Conservation (phyloP, 306 rosid genomes). For the Vachellia pachyceras region DNA sequence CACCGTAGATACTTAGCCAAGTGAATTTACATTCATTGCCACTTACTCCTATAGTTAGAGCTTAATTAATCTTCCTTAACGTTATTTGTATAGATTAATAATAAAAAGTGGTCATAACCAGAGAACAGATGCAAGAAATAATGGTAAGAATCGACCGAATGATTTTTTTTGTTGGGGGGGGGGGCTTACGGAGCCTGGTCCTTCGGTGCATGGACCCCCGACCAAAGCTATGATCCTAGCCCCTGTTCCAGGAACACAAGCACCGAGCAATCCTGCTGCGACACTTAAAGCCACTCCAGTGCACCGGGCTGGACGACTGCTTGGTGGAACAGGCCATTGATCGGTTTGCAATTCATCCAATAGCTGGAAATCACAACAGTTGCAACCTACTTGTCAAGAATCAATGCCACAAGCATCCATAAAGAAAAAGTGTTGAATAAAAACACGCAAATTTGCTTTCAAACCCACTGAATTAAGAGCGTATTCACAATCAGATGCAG, state of each 20-base stretch:
- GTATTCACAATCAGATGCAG: constrained; percentile 91
- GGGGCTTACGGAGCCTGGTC: constrained; percentile 87
- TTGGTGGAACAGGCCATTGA: constrained; percentile 93
- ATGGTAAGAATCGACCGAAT: constrained; percentile 11
- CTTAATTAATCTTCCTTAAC: neutral
- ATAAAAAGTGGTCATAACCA: constrained; percentile 1
- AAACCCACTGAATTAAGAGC: constrained; percentile 70
- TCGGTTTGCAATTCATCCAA: constrained; percentile 91
- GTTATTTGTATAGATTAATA: neutral
- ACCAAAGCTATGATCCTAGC: constrained; percentile 93
- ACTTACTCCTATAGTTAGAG: neutral
- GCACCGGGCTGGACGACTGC: constrained; percentile 77
- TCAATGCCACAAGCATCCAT: constrained; percentile 5
- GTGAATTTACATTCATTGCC: constrained; percentile 1
- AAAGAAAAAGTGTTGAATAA: neutral
- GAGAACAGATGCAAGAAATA: constrained; percentile 7
- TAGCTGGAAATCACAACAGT: constrained; percentile 55
- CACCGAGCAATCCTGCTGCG: constrained; percentile 88
- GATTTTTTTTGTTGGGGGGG: neutral
- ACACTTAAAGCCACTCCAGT: constrained; percentile 92
- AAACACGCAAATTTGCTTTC: neutral
- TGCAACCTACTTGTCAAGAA: constrained; percentile 26
- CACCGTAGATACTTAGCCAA: constrained; percentile 13
- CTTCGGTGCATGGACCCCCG: constrained; percentile 98
- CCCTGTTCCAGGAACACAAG: constrained; percentile 92